Conservation (phyloP, 768 basidiomycete species). For the Cystobasidium onofrii region DNA sequence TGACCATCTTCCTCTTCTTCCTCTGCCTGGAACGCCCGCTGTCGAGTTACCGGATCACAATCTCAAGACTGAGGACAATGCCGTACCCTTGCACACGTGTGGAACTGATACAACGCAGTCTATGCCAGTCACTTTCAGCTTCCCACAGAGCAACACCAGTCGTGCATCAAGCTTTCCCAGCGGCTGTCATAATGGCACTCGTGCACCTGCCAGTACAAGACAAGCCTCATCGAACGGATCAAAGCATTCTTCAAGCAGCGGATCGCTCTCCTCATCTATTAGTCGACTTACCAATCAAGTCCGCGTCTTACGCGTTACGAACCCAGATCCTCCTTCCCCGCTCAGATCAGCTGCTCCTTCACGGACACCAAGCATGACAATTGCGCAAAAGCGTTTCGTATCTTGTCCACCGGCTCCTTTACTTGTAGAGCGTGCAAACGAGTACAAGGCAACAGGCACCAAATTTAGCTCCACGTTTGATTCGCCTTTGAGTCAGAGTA, state of each 20-base stretch:
- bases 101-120: not conserved
- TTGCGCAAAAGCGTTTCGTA: not conserved
- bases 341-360: too few relatives aligned
- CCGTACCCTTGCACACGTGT: not conserved
- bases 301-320: constrained; percentile 4
- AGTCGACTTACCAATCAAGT: not conserved
- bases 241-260: not conserved
- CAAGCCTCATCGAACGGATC: not conserved
- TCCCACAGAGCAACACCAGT: not conserved
- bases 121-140: not conserved
- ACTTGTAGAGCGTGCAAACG: not conserved
- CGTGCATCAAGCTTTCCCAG: not conserved
- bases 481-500: too few relatives aligned
- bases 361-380: too few relatives aligned
- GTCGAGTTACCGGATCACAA: not conserved
- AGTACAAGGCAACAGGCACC: not conserved
- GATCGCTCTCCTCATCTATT: not conserved
- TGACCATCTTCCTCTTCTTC: not conserved
- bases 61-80: not conserved
- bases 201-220: not conserved
- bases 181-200: not conserved
- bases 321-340: constrained; percentile 1
- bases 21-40: not conserved
- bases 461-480: too few relatives aligned
- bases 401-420: not conserved